Evolutionary conservation across 208 protist species (phyloP).

Genomic region (Crithidia thermophila): DNA sequence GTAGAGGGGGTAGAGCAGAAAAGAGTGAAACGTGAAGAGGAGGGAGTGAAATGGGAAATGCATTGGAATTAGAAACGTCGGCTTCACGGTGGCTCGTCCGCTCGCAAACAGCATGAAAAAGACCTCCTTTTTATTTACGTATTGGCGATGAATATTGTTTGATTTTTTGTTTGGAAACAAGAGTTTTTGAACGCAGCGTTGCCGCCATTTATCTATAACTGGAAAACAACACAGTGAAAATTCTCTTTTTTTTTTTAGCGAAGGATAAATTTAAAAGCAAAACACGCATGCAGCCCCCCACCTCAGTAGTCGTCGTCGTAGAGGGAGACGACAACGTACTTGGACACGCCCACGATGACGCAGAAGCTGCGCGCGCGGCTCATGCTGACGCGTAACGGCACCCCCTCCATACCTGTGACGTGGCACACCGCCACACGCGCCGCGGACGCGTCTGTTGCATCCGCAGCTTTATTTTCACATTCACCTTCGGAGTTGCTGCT

Average conservation of each 20-base stretch:
- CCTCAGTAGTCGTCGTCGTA: slow-evolving; percentile 48
- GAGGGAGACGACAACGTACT: slow-evolving; percentile 76
- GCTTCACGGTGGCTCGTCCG: background rate
- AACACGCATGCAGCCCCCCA: background rate
- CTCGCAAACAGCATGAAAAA: too few relatives aligned
- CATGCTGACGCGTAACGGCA: slow-evolving; percentile 51
- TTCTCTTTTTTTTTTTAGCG: slow-evolving; percentile 7
- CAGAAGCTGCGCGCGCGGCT: slow-evolving; percentile 68
- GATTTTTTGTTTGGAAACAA: too few relatives aligned
- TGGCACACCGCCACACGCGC: slow-evolving; percentile 29
- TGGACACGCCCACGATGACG: slow-evolving; percentile 58
- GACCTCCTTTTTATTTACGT: too few relatives aligned
- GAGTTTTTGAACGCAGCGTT: too few relatives aligned
- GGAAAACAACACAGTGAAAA: background rate
- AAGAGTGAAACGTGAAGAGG: background rate
- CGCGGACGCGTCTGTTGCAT: background rate
- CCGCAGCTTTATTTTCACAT: background rate
- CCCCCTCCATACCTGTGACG: slow-evolving; percentile 47
- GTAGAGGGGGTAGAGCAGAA: background rate
- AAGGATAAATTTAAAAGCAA: too few relatives aligned
- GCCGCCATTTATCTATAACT: slow-evolving; percentile 7
- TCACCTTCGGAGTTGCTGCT: background rate
- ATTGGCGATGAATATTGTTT: too few relatives aligned
- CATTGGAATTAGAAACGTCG: background rate
- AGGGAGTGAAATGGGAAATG: background rate